Evolutionary conservation across 129 eudicot species (phyloP).

Genomic region (Oenanthe sinensis): DNA sequence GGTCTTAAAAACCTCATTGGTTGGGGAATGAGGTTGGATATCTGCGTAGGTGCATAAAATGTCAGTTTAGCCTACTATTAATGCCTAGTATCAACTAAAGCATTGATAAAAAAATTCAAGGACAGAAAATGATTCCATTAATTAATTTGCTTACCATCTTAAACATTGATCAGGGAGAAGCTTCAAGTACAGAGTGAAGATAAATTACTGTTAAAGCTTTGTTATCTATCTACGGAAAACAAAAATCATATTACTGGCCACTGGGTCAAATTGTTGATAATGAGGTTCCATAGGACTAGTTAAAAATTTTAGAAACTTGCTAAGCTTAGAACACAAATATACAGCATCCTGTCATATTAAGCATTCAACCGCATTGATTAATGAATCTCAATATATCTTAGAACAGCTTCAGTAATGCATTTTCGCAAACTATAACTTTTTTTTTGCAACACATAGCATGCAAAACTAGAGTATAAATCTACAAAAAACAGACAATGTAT

Average conservation of each 20-base stretch:
- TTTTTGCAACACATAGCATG: not conserved
- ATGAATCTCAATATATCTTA: not conserved
- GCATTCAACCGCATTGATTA: not conserved
- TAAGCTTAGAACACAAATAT: not conserved
- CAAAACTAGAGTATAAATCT: not conserved
- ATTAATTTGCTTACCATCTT: not conserved
- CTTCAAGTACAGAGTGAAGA: too few relatives aligned
- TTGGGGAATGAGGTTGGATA: not conserved
- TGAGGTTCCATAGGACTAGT: not conserved
- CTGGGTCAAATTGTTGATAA: not conserved
- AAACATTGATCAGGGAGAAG: too few relatives aligned
- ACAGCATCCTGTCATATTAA: not conserved
- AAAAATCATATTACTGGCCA: too few relatives aligned
- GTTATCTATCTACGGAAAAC: too few relatives aligned
- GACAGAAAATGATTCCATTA: not conserved
- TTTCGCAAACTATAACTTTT: too few relatives aligned
- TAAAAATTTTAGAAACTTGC: not conserved
- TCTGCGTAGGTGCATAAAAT: not conserved
- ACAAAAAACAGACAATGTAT: not conserved
- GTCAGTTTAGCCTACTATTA: not conserved
- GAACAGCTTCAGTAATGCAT: not conserved
- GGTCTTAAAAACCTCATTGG: not conserved
- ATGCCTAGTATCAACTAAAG: not conserved
- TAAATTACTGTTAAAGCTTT: not conserved
- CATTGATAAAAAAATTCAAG: not conserved